Conservation (phyloP, 2,329 filamentous ascomycete genomes). For the Volutella citrinella region DNA sequence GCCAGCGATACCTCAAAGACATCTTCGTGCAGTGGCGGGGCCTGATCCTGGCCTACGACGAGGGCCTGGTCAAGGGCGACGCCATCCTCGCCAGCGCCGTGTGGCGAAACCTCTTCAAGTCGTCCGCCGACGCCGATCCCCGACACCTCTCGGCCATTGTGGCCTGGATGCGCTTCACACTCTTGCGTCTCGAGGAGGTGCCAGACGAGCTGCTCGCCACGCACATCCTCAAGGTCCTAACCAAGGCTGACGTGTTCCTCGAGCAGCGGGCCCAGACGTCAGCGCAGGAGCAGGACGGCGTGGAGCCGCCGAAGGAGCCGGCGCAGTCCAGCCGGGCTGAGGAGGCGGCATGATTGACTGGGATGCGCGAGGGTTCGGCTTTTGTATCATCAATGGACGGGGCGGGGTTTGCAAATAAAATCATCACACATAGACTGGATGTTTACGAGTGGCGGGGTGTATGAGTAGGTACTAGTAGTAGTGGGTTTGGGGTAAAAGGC, state of each 20-base stretch:
- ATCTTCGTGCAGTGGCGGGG: conserved; percentile 93
- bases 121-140: conserved; percentile 49
- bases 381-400: conserved; percentile 27
- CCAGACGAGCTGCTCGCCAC: conserved; percentile 41
- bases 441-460: conserved; percentile 10
- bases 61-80: conserved; percentile 74
- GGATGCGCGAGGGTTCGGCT: conserved; percentile 17
- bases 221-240: conserved; percentile 31
- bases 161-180: conserved; percentile 50
- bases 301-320: conserved; percentile 13
- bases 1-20: conserved; percentile 75
- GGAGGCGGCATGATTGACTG: conserved; percentile 8
- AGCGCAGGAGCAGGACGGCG: conserved; percentile 31
- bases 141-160: conserved; percentile 52
- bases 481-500: conserved; percentile 5
- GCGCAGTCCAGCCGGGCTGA: conserved; percentile 13
- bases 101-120: conserved; percentile 93
- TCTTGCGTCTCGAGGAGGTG: conserved; percentile 48
- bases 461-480: conserved; percentile 17
- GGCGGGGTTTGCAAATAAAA: too few relatives aligned
- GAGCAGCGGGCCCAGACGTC: conserved; percentile 41
- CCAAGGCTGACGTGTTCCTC: conserved; percentile 40
- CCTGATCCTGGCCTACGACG: conserved; percentile 78
- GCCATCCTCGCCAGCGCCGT: conserved; percentile 76
- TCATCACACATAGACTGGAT: too few relatives aligned